A percentile compares a stretch with the other conserved stretches of the same genome.
Conservation (phyloP, 805 yeast genomes). For the Huiozyma sinensis region DNA sequence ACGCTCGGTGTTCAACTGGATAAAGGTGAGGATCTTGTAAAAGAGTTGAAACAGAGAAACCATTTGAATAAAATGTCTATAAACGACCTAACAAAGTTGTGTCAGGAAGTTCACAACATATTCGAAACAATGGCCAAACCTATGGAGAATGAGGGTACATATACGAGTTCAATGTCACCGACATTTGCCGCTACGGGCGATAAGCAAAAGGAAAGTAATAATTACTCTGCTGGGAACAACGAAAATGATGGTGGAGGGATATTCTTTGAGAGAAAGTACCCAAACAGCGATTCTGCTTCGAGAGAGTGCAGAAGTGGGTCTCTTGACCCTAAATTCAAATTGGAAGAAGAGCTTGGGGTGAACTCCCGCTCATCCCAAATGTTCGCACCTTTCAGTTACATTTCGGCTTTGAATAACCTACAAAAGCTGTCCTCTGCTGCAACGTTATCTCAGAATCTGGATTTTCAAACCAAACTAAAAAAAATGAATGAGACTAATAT, state of each 20-base stretch:
- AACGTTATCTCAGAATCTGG: conserved; percentile 8
- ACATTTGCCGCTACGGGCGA: no score
- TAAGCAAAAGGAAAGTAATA: neutral
- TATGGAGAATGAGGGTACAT: neutral
- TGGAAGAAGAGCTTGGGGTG: no score
- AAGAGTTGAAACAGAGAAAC: conserved; percentile 14
- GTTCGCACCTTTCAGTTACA: neutral
- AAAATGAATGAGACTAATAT: neutral
- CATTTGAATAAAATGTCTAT: conserved; percentile 8
- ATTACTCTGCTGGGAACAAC: neutral
- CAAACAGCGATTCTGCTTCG: no score
- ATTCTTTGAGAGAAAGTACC: no score
- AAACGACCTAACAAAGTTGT: conserved; percentile 5
- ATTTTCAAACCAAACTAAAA: conserved; percentile 3
- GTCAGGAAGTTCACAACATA: conserved; percentile 5
- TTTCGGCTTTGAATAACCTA: conserved; percentile 6
- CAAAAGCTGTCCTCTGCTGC: conserved; percentile 15
- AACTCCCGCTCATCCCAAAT: neutral
- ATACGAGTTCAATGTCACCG: no score
- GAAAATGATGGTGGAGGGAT: no score
- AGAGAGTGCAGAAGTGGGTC: no score
- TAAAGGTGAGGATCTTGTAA: conserved; percentile 10
- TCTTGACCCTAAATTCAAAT: no score
- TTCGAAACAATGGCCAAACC: conserved; percentile 3
- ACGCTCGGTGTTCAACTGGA: conserved; percentile 19